Evolutionary conservation across 2,329 filamentous ascomycete genomes (phyloP), one percentile per base, ranked within the genome.

Genomic region (Cryphonectria carpinicola): DNA sequence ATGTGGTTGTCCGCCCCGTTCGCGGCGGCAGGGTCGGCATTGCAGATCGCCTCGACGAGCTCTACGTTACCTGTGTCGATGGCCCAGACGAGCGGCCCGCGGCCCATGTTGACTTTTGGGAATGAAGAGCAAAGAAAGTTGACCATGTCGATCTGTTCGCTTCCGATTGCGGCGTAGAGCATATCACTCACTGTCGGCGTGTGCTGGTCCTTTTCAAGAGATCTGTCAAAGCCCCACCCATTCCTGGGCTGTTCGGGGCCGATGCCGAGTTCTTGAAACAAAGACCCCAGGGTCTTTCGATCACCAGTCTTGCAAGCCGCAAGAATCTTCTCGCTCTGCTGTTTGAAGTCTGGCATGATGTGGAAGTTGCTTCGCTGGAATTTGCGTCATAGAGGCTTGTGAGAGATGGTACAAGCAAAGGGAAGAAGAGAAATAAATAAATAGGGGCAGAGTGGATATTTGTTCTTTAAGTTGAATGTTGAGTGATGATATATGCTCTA

Each of bases 221-320:
- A 14, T 17, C 17, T 28, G 17, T 63, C 35, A 11, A 63, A 41
- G 37, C 43, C 37, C 60, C 39, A 63, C 22, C 10, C 10, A n/a
- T 41, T 63, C 13, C 13, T 39, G n/a, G 60, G 60, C 22, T 63
- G 60, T 11, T 63, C 37, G n/a, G 60, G 19, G n/a, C 60, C 37
- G 22, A 63, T 41, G 11, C n/a, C 37, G 37, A 39, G n/a, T 63
- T 63, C 60, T 63, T 28, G 37, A 6, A 63, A 63, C 60, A 63
- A 19, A n/a, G 17, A 22, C 6, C 28, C 13, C 37, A 63, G 22
- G 4, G 60, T 43, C 60, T 19, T n/a, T 25, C 25, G 35, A 43
- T 63, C 60, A 14, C 60, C 60, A 43, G 22, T 25, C 60, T n/a
- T 63, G 60, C 60, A 63, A 17, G 60, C 60, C 37, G 37, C n/a